Conservation (phyloP, 768 basidiomycete genomes). For the Trametes cubensis region DNA sequence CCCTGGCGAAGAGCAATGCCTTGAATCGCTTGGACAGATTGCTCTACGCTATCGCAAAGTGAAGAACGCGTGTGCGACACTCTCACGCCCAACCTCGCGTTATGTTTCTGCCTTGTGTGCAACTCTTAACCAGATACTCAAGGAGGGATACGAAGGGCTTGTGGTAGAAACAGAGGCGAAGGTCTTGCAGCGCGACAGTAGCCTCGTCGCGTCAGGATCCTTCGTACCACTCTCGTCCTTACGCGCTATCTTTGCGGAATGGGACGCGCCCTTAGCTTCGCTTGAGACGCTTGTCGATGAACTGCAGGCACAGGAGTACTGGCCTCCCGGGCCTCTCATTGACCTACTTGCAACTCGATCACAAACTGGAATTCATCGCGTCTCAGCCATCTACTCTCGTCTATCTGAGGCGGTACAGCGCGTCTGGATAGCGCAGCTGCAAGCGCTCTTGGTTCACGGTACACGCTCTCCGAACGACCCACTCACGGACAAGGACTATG, state of each 20-base stretch:
- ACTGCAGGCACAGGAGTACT: slow-evolving; percentile 54
- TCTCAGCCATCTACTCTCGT: slow-evolving; percentile 69
- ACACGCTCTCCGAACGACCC: slow-evolving; percentile 64
- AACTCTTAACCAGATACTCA: slow-evolving; percentile 71
- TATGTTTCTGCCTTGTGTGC: slow-evolving; percentile 82
- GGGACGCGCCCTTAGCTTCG: slow-evolving; percentile 84
- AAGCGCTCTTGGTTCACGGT: slow-evolving; percentile 81
- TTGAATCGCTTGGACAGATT: slow-evolving; percentile 77
- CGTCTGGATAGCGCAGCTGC: slow-evolving; percentile 85
- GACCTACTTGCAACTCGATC: slow-evolving; percentile 75
- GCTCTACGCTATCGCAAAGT: slow-evolving; percentile 77
- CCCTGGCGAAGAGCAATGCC: slow-evolving; percentile 84
- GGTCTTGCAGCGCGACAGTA: slow-evolving; percentile 72
- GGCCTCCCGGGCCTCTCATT: slow-evolving; percentile 79
- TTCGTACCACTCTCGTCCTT: slow-evolving; percentile 87
- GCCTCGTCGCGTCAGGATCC: slow-evolving; percentile 75
- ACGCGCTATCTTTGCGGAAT: slow-evolving; percentile 80
- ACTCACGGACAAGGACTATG: slow-evolving; percentile 60
- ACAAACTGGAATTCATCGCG: slow-evolving; percentile 76
- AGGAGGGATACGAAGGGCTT: slow-evolving; percentile 77
- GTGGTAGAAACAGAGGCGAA: slow-evolving; percentile 82
- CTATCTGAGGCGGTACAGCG: slow-evolving; percentile 77
- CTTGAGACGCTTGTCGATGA: slow-evolving; percentile 66
- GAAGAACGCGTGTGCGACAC: slow-evolving; percentile 52
- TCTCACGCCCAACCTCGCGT: slow-evolving; percentile 64